These are phyloP conservation scores for Epichloe sibirici DNA, from an alignment of 2,329 filamentous ascomycete species.

Conservation along the genomic window DNA sequence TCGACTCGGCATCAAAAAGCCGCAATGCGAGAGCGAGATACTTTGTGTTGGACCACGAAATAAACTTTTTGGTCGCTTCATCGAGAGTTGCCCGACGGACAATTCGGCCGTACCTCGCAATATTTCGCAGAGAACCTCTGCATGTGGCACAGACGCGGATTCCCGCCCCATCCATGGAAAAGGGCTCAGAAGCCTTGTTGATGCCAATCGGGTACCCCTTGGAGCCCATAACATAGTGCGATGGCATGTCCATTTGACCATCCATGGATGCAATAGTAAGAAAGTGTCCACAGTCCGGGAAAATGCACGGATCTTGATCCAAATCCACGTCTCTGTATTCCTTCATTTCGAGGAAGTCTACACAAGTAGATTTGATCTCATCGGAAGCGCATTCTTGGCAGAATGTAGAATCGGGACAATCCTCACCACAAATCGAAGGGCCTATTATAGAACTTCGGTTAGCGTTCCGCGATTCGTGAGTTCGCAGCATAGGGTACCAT, in stretches of 20 bases:
- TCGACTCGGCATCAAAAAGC: constrained; percentile 7
- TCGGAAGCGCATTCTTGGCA: constrained; percentile 44
- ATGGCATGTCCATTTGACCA: constrained; percentile 41
- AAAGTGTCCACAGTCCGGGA: constrained; percentile 52
- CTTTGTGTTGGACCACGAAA: constrained; percentile 35
- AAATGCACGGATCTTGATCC: constrained; percentile 46
- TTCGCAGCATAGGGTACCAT: too few relatives aligned
- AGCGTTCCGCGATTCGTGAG: too few relatives aligned
- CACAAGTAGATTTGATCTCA: constrained; percentile 31
- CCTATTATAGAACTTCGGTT: constrained; percentile 7
- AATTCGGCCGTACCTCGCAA: constrained; percentile 50
- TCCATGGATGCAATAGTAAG: constrained; percentile 49
- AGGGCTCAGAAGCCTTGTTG: constrained; percentile 27
- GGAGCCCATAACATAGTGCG: constrained; percentile 32
- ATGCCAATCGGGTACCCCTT: constrained; percentile 22
- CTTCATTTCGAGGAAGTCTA: constrained; percentile 44
- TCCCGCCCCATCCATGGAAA: constrained; percentile 30
- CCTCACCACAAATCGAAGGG: constrained; percentile 52
- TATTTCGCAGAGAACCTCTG: constrained; percentile 42
- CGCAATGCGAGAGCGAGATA: constrained; percentile 5
- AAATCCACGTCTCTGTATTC: constrained; percentile 46
- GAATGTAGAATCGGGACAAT: constrained; percentile 37
- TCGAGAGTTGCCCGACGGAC: constrained; percentile 48
- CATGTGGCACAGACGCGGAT: constrained; percentile 47
- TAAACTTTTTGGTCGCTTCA: constrained; percentile 51